Conservation (phyloP, 2,329 filamentous ascomycete species). For the Teratosphaeria viscida region DNA sequence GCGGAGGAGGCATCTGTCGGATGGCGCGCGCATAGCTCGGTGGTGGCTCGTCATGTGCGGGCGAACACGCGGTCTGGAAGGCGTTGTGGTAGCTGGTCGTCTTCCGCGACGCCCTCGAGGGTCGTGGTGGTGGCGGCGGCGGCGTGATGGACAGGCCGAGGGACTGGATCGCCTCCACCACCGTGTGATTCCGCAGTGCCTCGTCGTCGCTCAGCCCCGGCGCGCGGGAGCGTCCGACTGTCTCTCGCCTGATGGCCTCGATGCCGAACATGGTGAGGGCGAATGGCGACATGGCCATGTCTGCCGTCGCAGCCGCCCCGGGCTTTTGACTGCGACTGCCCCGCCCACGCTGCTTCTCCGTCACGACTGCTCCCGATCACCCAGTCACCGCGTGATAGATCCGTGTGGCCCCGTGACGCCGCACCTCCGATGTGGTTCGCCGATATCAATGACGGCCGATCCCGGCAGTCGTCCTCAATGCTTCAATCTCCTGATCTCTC, state of each 20-base stretch:
- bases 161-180: background rate
- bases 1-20: conserved; percentile 7
- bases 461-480: background rate
- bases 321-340: background rate
- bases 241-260: background rate
- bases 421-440: background rate
- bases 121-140: background rate
- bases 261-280: conserved; percentile 4
- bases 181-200: background rate
- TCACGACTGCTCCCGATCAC: background rate
- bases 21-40: conserved; percentile 22
- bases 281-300: conserved; percentile 6
- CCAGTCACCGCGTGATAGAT: background rate
- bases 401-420: background rate
- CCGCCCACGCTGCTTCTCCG: background rate
- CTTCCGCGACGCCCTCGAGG: conserved; percentile 10
- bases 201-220: background rate
- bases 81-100: conserved; percentile 25
- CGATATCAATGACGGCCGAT: background rate
- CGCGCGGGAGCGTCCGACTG: background rate
- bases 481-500: background rate
- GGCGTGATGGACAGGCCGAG: background rate
- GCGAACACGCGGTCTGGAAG: conserved; percentile 24
- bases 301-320: background rate
- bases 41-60: conserved; percentile 21